Conservation (phyloP, 371 early-diverging fungal genomes). For the Mucor indicus region DNA sequence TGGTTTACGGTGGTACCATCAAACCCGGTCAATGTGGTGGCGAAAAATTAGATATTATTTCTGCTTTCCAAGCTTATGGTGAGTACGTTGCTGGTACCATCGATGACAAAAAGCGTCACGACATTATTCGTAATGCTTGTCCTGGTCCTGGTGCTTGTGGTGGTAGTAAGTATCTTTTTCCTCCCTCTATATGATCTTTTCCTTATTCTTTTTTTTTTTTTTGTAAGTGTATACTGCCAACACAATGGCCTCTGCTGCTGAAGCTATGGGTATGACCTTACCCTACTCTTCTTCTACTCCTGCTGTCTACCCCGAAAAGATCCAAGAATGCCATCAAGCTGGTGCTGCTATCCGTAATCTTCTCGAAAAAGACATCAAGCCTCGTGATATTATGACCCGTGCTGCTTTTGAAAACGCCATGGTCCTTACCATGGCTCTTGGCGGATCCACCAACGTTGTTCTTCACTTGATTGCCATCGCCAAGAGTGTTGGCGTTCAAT, state of each 20-base stretch:
- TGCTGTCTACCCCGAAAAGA: constrained; percentile 82
- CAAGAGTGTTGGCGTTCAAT: constrained; percentile 70
- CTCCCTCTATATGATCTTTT: background rate
- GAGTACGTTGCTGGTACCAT: constrained; percentile 87
- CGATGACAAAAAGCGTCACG: constrained; percentile 78
- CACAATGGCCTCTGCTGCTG: constrained; percentile 95
- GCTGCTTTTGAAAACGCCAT: constrained; percentile 94
- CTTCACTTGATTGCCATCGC: constrained; percentile 95
- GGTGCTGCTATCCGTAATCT: constrained; percentile 84
- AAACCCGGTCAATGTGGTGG: constrained; percentile 67
- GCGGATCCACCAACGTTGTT: constrained; percentile 97
- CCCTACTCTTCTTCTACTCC: constrained; percentile 93
- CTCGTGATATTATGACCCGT: constrained; percentile 91
- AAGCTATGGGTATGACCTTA: constrained; percentile 94
- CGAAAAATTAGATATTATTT: constrained; percentile 84
- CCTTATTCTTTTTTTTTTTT: background rate
- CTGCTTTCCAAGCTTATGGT: constrained; percentile 96
- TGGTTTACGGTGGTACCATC: constrained; percentile 90
- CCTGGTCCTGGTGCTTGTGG: constrained; percentile 98
- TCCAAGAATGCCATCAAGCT: constrained; percentile 81
- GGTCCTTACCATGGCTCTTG: constrained; percentile 86
- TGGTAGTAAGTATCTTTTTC: constrained; percentile 55
- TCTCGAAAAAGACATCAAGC: constrained; percentile 87
- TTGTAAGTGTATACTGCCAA: constrained; percentile 92
- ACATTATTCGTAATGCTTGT: constrained; percentile 87